These are phyloP conservation scores for Sporothrix brasiliensis DNA, from an alignment of 2,329 filamentous ascomycete species.

Conservation along the genomic window DNA sequence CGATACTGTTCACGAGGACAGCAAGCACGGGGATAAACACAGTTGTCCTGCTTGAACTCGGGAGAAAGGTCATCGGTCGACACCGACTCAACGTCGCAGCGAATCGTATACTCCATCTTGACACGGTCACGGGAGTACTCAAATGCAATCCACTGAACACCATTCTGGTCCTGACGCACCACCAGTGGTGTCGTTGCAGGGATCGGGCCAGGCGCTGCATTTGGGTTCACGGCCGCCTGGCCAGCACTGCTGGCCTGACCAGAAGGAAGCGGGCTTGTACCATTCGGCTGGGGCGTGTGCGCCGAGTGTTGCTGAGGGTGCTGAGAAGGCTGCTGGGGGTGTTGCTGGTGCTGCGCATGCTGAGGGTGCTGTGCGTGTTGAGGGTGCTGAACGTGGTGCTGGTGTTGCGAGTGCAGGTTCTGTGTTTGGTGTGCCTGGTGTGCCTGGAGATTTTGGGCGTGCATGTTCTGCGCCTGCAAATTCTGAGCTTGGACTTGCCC, in stretches of 20 bases:
- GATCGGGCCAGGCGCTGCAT: conserved; percentile 92
- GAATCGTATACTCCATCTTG: conserved; percentile 99
- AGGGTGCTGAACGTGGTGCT: conserved; percentile 41
- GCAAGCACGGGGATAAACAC: conserved; percentile 94
- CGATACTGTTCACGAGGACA: conserved; percentile 95
- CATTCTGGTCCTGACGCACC: conserved; percentile 91
- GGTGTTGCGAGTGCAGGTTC: conserved; percentile 33
- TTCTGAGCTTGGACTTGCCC: conserved; percentile 34
- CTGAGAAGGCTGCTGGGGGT: conserved; percentile 39
- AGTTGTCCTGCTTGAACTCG: conserved; percentile 98
- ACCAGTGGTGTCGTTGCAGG: conserved; percentile 94
- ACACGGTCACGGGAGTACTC: conserved; percentile 96
- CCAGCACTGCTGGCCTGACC: conserved; percentile 37
- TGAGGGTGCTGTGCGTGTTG: conserved; percentile 32
- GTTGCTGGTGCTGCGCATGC: conserved; percentile 38
- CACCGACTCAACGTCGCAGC: conserved; percentile 96
- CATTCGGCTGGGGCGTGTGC: conserved; percentile 31
- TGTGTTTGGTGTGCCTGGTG: conserved; percentile 29
- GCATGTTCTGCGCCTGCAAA: conserved; percentile 49
- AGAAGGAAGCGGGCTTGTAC: conserved; percentile 31
- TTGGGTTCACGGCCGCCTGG: conserved; percentile 65
- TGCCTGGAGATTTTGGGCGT: conserved; percentile 35
- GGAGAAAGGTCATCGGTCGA: conserved; percentile 80
- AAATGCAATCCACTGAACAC: conserved; percentile 98
- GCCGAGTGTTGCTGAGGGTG: conserved; percentile 28